Evolutionary conservation across 192 early-diverging fungal genomes (phyloP), one percentile per base, ranked within the genome.

Genomic region (Gaertneriomyces semiglobifer): DNA sequence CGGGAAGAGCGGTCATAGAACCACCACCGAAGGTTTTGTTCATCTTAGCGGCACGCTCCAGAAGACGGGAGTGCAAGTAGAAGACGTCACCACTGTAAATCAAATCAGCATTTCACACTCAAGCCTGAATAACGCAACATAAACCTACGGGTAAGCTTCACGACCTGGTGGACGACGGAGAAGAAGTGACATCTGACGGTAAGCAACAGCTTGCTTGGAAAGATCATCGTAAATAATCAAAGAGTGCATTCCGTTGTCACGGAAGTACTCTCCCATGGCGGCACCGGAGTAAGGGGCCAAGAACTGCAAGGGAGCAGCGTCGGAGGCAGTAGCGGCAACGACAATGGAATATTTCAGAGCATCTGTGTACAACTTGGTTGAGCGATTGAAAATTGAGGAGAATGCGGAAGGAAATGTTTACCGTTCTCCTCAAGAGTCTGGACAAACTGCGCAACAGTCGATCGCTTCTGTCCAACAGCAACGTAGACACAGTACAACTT

Each of bases 401-500:
- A 69, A 12, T 11, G 3, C 33, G 2, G n/a, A 46, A 60, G 38
- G 62, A 11, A 47, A 65, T 12, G 67, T 50, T 38, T 58, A 81
- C 78, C 82, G 75, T 94, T 92, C 81, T 95, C 90, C 84, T 98
- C 96, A 60, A 98, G 88, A 58, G 94, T 96, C 82, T 94, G 89
- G 70, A 96, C 94, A 73, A 98, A 93, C 86, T 98, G 96, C 53
- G 96, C 96, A 71, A 98, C 93, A 60, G 96, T 98, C 73, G 96
- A 98, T 72, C 96, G 88, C 88, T 98, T 98, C 83, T 98, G 96
- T 72, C 96, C 96, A 68, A 98, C 89, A 60, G 96, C 94, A 63
- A 98, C 96, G 88, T 98, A 98, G 69, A 98, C 90, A 84, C 96
- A 98, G 88, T 97, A 98, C 73, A 98, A 86, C 88, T 98, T 98